Base-by-base conservation (phyloP, 2,329 filamentous ascomycete genomes). In the Pyrenochaeta sp. region DNA sequence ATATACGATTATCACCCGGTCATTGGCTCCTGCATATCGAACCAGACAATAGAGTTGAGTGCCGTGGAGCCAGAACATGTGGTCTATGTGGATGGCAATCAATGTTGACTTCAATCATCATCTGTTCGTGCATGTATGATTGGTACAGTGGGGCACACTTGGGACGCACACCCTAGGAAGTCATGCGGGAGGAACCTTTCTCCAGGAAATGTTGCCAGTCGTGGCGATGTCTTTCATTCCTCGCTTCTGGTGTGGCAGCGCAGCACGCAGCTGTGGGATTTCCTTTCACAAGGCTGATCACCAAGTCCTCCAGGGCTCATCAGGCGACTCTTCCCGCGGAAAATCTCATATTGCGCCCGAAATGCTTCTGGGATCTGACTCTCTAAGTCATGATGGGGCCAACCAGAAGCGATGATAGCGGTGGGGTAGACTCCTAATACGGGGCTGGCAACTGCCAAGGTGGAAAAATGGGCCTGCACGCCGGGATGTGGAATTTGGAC, bases 391-490 rank as follows among this genome's bases (percentile, higher is more conserved):
- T 18, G 17, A 27, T 17, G 11, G 35, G n/a, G 9, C 43, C 45
- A 57, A 57, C 31, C 39, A 49, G 14, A 18, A 21, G 21, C 37
- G 9, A 11, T n/a, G 33, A 21, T 45, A 30, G 40, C 50, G 37
- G 31, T 53, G 49, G 43, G 44, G 49, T 43, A 39, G 40, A 47
- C 41, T 47, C 14, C 27, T 39, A 21, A 52, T 27, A 53, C 43
- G 40, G 54, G 48, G 56, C 36, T 49, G 54, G 45, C 29, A 45
- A 27, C 32, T 51, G 58, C 58, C 58, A 61, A 61, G 58, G 49
- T 61, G 58, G 58, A 54, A 54, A 57, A 61, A 60, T 59, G 56
- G 56, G 37, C 50, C 50, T 59, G 30, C 20, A 33, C 29, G 43
- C 58, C 58, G 56, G 46, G 27, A 49, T 41, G 40, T 49, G 35